phyloP scores from a whole-genome alignment of 2,329 filamentous ascomycete genomes.

The Penicillium sp. region DNA sequence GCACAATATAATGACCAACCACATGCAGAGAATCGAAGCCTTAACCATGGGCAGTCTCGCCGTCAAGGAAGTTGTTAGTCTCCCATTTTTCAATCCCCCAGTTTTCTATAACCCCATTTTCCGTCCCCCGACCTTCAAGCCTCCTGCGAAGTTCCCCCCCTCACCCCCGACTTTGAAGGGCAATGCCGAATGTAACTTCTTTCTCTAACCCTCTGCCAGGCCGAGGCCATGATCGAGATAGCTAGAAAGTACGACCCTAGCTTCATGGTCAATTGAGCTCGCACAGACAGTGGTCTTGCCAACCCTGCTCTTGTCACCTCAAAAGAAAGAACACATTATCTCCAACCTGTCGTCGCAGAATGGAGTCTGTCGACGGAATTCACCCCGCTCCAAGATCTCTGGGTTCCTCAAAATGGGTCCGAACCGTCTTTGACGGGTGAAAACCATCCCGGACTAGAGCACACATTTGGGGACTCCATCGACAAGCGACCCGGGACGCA shows the following conservation, averaged over 20 bases:
- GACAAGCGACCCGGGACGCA: background rate
- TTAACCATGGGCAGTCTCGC: background rate
- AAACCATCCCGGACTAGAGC: background rate
- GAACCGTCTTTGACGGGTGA: background rate
- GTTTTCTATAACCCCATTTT: background rate
- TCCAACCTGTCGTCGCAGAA: background rate
- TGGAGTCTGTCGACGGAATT: background rate
- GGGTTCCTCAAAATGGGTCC: background rate
- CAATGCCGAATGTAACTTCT: background rate
- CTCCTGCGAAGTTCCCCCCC: background rate
- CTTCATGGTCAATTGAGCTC: background rate
- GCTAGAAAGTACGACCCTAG: background rate
- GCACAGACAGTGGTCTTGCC: background rate
- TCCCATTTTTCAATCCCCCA: background rate
- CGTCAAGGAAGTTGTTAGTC: constrained; percentile 1
- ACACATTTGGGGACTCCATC: background rate
- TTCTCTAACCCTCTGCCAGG: background rate
- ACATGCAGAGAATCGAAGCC: background rate
- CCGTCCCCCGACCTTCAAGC: background rate
- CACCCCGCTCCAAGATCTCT: background rate
- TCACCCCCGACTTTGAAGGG: background rate
- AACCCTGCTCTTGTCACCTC: background rate
- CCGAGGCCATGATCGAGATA: background rate
- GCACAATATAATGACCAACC: background rate
- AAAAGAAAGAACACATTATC: background rate